Evolutionary conservation across 2,329 filamentous ascomycete genomes (phyloP), one percentile per base, ranked within the genome.

Genomic region (Coniosporium tulheliwenetii): DNA sequence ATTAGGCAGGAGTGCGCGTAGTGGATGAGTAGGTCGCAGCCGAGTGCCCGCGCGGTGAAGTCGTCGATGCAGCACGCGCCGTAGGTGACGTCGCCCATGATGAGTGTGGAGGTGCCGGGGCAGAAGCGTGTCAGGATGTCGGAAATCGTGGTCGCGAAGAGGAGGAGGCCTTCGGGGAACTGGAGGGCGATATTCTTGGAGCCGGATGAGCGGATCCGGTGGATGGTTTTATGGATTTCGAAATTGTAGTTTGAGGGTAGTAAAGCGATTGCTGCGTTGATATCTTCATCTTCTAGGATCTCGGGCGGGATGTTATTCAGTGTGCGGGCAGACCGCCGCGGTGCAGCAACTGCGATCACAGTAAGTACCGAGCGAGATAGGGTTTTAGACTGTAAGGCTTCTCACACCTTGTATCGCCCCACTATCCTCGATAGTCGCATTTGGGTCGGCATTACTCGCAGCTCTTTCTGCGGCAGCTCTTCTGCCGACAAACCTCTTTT

Each of bases 51-150:
- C 1, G 91, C 93, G 0, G 91, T 98, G 63, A 93, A 98, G 63
- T 98, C 91, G 58, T 98, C 91, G 52, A 98, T 95, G 57, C 91
- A 98, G 67, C 91, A 98, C 15, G 91, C 91, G 47, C 91, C 91
- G 59, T 98, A 98, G 1, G 91, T 98, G 36, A 98, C 91, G 58
- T 98, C 91, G 45, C 91, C 91, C 91, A 98, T 98, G 59, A 98
- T 98, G 41, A 96, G 70, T 2, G 89, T 96, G 58, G 93, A 85
- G 34, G 82, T 81, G 1, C 83, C 86, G 0, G 85, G 81, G 55
- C 91, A 98, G 65, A 98, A 98, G 56, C 87, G 82, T 1, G 83
- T 85, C 38, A 98, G 69, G 52, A 98, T 96, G 57, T 98, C 91
- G 3, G 91, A 94, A 50, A 98, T 89, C 31, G 91, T 98, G 19